Percentiles rank a stretch among this genome's conserved stretches.
phyloP scores from a whole-genome alignment of 441 rosid species.

The Adansonia gregorii region DNA sequence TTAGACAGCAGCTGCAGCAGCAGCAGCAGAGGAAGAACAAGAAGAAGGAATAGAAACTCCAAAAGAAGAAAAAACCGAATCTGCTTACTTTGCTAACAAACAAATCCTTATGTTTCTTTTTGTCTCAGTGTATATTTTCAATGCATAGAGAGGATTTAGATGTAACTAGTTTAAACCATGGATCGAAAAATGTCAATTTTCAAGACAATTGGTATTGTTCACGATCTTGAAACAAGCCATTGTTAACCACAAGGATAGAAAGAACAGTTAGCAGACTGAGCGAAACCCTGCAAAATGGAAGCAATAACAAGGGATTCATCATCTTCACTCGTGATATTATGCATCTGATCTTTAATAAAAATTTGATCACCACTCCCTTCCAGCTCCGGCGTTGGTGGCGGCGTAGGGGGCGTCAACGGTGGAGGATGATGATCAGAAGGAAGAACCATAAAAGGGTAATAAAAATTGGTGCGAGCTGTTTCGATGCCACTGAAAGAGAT shows the following conservation, averaged over 20 bases:
- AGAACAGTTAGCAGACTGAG: constrained; percentile 17
- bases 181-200: no score
- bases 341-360: not conserved
- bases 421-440: constrained; percentile 11
- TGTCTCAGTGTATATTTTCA: no score
- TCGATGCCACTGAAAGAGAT: constrained; percentile 37
- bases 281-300: constrained; percentile 35
- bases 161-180: no score
- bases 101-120: no score
- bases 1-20: no score
- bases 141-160: no score
- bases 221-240: not conserved
- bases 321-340: not conserved
- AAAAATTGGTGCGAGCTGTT: constrained; percentile 38
- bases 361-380: constrained; percentile 15
- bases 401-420: not conserved
- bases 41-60: no score
- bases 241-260: not conserved
- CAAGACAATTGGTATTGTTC: no score
- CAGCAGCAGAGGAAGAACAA: no score
- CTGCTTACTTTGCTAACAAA: no score
- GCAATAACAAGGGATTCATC: constrained; percentile 42
- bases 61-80: no score
- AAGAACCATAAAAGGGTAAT: constrained; percentile 25
- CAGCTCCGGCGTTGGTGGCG: not conserved